Percentiles rank a stretch among this genome's conserved stretches.
Evolutionary conservation across 2,329 filamentous ascomycete genomes (phyloP).

Genomic region (Chaetomium strumarium): DNA sequence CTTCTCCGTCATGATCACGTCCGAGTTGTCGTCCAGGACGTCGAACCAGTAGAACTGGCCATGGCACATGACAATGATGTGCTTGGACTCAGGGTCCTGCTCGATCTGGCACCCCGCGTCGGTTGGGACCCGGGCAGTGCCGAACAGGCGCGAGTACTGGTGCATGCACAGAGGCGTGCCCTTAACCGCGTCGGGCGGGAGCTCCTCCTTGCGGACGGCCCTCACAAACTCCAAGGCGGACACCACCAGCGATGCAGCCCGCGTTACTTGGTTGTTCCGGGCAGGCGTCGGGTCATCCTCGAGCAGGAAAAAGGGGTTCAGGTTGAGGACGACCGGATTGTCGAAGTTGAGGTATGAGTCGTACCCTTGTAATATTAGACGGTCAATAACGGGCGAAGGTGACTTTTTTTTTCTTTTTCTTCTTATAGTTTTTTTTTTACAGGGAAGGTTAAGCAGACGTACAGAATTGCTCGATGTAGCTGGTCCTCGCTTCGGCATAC

Average conservation of each 20-base stretch:
- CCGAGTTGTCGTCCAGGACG: slow-evolving; percentile 87
- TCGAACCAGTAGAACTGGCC: slow-evolving; percentile 99
- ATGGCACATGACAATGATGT: slow-evolving; percentile 86
- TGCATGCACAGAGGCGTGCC: slow-evolving; percentile 94
- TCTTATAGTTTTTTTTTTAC: no score
- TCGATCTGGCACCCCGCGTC: slow-evolving; percentile 94
- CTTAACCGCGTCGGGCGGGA: slow-evolving; percentile 80
- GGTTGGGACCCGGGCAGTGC: slow-evolving; percentile 88
- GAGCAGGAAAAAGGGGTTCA: slow-evolving; percentile 95
- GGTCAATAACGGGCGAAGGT: background rate
- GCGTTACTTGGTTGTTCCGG: slow-evolving; percentile 91
- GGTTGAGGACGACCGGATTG: slow-evolving; percentile 92
- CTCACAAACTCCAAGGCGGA: slow-evolving; percentile 89
- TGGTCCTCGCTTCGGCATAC: slow-evolving; percentile 85
- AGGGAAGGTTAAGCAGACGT: slow-evolving; percentile 35
- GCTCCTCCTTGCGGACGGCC: slow-evolving; percentile 85
- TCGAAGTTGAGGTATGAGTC: slow-evolving; percentile 98
- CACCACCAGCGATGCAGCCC: slow-evolving; percentile 84
- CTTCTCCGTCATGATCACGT: slow-evolving; percentile 95
- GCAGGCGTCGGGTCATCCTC: slow-evolving; percentile 97
- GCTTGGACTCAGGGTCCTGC: slow-evolving; percentile 87
- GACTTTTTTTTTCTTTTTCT: no score
- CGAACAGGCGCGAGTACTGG: slow-evolving; percentile 92
- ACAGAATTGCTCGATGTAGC: slow-evolving; percentile 99
- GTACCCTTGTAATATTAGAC: slow-evolving; percentile 61